phyloP scores from a whole-genome alignment of 192 early-diverging fungal genomes.

The Irineochytrium annulatum region DNA sequence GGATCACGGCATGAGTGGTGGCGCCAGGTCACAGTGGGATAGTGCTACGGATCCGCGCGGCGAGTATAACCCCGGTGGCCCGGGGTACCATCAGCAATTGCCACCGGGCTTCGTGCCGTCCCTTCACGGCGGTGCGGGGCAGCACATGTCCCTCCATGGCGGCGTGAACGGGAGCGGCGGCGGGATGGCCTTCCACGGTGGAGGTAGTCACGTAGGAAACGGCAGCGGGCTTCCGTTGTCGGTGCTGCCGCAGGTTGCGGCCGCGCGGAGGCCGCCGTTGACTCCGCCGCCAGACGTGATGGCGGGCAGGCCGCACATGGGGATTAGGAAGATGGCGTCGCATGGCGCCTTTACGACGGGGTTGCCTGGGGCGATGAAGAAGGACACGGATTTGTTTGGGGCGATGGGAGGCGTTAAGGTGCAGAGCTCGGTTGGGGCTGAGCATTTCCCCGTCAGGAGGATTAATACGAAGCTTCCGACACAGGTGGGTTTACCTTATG shows the following conservation, averaged over 20 bases:
- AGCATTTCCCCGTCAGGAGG: slow-evolving; percentile 12
- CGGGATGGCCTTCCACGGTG: neutral
- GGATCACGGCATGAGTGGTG: neutral
- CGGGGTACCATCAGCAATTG: no score
- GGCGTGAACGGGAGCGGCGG: neutral
- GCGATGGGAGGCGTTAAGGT: neutral
- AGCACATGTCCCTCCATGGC: neutral
- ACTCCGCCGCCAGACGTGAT: neutral
- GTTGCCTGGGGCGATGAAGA: neutral
- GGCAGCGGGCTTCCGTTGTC: neutral
- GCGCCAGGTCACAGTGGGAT: neutral
- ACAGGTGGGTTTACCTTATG: slow-evolving; percentile 1
- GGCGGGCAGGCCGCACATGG: neutral
- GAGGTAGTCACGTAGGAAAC: neutral
- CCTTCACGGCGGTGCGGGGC: neutral
- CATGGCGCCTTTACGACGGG: slow-evolving; percentile 4
- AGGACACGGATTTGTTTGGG: neutral
- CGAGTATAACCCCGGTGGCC: no score
- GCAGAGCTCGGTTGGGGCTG: neutral
- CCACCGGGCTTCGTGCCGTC: neutral
- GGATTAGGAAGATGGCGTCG: neutral
- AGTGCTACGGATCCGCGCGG: neutral
- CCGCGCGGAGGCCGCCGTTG: neutral
- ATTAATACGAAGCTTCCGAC: neutral
- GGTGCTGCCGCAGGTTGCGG: neutral